Percentiles rank a stretch among this genome's conserved stretches.
Evolutionary conservation across 2,329 filamentous ascomycete genomes (phyloP).

Genomic region (Pseudogymnoascus sp.): DNA sequence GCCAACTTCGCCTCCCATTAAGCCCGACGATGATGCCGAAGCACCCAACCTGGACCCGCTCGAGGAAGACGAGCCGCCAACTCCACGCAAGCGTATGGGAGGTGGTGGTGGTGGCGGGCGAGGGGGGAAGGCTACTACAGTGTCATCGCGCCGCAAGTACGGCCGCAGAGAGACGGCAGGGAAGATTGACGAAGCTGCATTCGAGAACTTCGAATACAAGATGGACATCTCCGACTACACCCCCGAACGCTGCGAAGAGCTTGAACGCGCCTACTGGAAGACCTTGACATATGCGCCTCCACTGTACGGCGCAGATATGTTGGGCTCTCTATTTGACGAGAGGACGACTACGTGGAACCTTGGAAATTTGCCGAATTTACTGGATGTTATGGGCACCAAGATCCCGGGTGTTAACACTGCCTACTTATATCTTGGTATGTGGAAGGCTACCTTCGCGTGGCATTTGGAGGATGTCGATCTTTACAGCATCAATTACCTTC

Average conservation of each 20-base stretch:
- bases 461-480: constrained; percentile 97
- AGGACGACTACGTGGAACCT: constrained; percentile 82
- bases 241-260: constrained; percentile 82
- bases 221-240: constrained; percentile 86
- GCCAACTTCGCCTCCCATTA: constrained; percentile 40
- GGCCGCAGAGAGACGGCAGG: constrained; percentile 71
- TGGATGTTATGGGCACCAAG: constrained; percentile 90
- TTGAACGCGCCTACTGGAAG: constrained; percentile 95
- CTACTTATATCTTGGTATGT: constrained; percentile 97
- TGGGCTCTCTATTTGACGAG: constrained; percentile 88
- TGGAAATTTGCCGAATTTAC: constrained; percentile 83
- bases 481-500: constrained; percentile 99
- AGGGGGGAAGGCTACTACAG: constrained; percentile 53
- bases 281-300: constrained; percentile 91
- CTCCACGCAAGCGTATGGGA: constrained; percentile 32
- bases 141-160: constrained; percentile 79
- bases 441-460: constrained; percentile 99
- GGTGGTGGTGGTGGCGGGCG: constrained; percentile 36
- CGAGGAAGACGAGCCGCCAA: constrained; percentile 39
- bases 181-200: constrained; percentile 80
- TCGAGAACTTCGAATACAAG: constrained; percentile 83
- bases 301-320: constrained; percentile 93
- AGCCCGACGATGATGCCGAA: constrained; percentile 33
- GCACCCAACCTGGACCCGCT: constrained; percentile 29
- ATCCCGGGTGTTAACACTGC: constrained; percentile 97